Percentiles rank a stretch among this genome's conserved stretches.
Evolutionary conservation across 2,329 filamentous ascomycete species (phyloP).

Genomic region (Claviceps sp.): DNA sequence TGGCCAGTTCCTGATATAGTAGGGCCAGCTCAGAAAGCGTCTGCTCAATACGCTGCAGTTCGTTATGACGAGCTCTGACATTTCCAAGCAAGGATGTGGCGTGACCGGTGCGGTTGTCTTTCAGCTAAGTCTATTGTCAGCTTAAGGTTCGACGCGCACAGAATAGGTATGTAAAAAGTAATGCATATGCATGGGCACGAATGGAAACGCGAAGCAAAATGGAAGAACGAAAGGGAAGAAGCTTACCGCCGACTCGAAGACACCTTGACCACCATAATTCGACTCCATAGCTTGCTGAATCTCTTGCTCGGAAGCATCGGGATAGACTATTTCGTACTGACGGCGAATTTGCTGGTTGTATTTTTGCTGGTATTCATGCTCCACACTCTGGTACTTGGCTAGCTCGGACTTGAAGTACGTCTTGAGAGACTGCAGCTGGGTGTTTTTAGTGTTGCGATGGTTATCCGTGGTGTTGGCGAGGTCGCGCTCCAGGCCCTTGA

Average conservation of each 20-base stretch:
- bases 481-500: constrained; percentile 63
- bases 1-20: constrained; percentile 63
- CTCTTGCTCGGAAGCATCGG: constrained; percentile 62
- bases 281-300: constrained; percentile 54
- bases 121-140: constrained; percentile 37
- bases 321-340: constrained; percentile 72
- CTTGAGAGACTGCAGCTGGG: constrained; percentile 57
- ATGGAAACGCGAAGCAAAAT: neutral
- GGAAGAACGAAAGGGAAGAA: neutral
- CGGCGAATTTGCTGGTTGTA: constrained; percentile 68
- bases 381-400: constrained; percentile 56
- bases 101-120: constrained; percentile 60
- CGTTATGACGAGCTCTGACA: constrained; percentile 70
- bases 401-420: constrained; percentile 59
- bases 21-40: constrained; percentile 56
- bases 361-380: constrained; percentile 54
- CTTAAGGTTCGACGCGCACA: neutral
- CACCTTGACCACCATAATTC: constrained; percentile 65
- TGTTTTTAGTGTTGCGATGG: constrained; percentile 52
- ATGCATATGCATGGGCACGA: neutral
- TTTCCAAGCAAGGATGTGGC: constrained; percentile 62
- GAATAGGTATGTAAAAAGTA: neutral
- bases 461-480: constrained; percentile 46
- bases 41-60: constrained; percentile 67
- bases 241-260: constrained; percentile 70